Conservation (phyloP, 2,329 filamentous ascomycete species). For the Fusarium anguioides region DNA sequence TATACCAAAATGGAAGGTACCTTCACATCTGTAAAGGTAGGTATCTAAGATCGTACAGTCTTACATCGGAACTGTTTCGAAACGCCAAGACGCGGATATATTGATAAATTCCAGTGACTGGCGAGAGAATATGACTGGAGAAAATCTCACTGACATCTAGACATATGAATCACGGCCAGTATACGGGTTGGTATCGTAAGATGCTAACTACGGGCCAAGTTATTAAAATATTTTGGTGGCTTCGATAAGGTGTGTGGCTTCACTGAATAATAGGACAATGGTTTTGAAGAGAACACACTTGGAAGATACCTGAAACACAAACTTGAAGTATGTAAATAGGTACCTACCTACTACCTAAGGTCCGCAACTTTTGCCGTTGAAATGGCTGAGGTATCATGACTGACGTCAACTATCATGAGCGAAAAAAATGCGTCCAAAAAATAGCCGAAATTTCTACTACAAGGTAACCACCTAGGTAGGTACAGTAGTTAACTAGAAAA, state of each 20-base stretch:
- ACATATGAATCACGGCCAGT: background rate
- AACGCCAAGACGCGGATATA: background rate
- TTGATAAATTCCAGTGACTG: background rate
- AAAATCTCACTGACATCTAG: background rate
- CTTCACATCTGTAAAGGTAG: too few relatives aligned
- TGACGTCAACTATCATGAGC: background rate
- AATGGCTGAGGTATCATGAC: background rate
- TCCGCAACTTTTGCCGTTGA: too few relatives aligned
- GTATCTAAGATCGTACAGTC: too few relatives aligned
- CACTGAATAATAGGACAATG: too few relatives aligned
- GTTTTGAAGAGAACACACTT: background rate
- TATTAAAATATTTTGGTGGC: background rate
- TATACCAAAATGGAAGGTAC: too few relatives aligned
- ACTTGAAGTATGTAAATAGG: background rate
- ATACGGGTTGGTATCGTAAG: too few relatives aligned
- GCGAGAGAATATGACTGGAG: background rate
- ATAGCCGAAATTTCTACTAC: background rate
- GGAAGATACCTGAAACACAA: background rate
- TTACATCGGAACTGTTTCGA: too few relatives aligned
- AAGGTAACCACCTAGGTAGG: too few relatives aligned
- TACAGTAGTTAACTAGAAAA: background rate
- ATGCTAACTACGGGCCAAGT: too few relatives aligned
- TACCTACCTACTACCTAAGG: too few relatives aligned
- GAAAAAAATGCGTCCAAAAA: constrained; percentile 3
- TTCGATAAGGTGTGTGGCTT: background rate